These are phyloP conservation scores for Nannochloris sp. DNA, from an alignment of 139 green algal genomes.

Conservation along the genomic window DNA sequence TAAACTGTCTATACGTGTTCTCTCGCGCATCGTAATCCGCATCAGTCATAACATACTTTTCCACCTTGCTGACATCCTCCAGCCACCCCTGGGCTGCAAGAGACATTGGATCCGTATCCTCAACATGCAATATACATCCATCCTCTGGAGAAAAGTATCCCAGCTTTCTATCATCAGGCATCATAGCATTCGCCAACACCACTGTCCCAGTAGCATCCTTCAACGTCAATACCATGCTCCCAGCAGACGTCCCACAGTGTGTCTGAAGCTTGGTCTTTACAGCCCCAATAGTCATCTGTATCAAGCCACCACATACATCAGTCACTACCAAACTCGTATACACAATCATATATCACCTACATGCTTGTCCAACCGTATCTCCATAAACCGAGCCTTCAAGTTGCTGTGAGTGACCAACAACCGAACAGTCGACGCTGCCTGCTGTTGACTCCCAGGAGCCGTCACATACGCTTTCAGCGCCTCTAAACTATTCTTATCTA, in stretches of 20 bases:
- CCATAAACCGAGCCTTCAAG: conserved; percentile 81
- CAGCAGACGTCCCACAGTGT: conserved; percentile 74
- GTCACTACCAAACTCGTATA: not conserved
- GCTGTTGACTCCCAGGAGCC: conserved; percentile 30
- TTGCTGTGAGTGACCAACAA: conserved; percentile 88
- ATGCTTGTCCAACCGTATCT: conserved; percentile 86
- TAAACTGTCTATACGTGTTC: conserved; percentile 85
- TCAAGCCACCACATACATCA: not conserved
- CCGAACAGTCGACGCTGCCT: conserved; percentile 75
- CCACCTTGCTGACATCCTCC: conserved; percentile 88
- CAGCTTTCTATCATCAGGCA: conserved; percentile 60
- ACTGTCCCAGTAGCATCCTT: conserved; percentile 54
- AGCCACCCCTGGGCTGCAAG: conserved; percentile 81
- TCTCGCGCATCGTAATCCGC: conserved; percentile 84
- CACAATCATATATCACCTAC: conserved; percentile 32
- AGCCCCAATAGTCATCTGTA: conserved; percentile 64
- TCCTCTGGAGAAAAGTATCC: conserved; percentile 91
- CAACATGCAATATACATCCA: conserved; percentile 75
- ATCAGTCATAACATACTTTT: conserved; percentile 97
- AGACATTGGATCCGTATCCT: conserved; percentile 82
- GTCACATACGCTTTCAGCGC: conserved; percentile 54
- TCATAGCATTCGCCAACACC: conserved; percentile 36
- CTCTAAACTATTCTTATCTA: conserved; percentile 26
- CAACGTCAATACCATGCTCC: conserved; percentile 74
- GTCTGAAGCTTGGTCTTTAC: conserved; percentile 86